Evolutionary conservation across 2,329 filamentous ascomycete species (phyloP).

Genomic region (Torrubiella hemipterigena): DNA sequence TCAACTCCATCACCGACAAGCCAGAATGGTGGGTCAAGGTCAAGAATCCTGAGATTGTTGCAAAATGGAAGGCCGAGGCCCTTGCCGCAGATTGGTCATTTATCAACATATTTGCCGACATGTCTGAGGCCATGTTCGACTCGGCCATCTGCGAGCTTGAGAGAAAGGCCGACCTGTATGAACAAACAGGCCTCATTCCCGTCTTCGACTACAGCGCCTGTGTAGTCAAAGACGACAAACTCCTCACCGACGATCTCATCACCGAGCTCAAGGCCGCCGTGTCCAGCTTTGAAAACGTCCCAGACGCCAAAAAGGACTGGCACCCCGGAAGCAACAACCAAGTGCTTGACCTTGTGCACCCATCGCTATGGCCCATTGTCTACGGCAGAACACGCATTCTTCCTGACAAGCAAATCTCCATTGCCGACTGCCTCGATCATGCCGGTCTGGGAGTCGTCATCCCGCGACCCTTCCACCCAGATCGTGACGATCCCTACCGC

Average conservation of each 20-base stretch:
- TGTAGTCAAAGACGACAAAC: conserved; percentile 23
- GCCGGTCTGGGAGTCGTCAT: conserved; percentile 20
- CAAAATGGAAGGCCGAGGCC: conserved; percentile 17
- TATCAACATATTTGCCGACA: conserved; percentile 12
- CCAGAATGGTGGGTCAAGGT: conserved; percentile 22
- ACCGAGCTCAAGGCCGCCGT: conserved; percentile 30
- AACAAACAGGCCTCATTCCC: conserved; percentile 19
- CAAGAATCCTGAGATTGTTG: conserved; percentile 12
- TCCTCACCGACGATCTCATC: conserved; percentile 7
- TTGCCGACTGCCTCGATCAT: conserved; percentile 22
- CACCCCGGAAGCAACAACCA: conserved; percentile 44
- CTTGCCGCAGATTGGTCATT: conserved; percentile 16
- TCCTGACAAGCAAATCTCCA: conserved; percentile 16
- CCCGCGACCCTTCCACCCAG: conserved; percentile 5
- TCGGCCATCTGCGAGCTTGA: conserved; percentile 19
- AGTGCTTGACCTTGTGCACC: conserved; percentile 52
- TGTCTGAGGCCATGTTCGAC: conserved; percentile 17
- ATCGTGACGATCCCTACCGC: not conserved
- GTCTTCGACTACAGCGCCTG: conserved; percentile 18
- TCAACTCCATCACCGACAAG: conserved; percentile 21
- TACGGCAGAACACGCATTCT: conserved; percentile 33
- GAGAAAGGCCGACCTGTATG: conserved; percentile 19
- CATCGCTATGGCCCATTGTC: conserved; percentile 49
- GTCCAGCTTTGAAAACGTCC: conserved; percentile 34
- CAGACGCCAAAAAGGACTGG: conserved; percentile 42